Conservation (phyloP, 1,139 yeast genomes). For the Blastobotrys elegans region DNA sequence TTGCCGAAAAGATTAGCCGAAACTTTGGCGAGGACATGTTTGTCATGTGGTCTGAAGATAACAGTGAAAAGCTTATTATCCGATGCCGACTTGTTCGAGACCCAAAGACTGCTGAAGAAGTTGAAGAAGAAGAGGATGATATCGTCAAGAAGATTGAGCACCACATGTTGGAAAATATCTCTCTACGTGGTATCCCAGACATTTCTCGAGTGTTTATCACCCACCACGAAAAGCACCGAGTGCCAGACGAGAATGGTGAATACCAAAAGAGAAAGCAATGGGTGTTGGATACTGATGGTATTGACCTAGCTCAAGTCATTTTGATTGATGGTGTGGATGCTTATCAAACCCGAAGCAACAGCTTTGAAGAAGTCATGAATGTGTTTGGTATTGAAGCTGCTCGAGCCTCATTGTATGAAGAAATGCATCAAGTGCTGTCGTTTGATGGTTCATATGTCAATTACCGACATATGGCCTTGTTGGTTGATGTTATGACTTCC, state of each 20-base stretch:
- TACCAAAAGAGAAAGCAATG: conserved; percentile 87
- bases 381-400: conserved; percentile 99
- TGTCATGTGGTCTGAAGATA: conserved; percentile 99
- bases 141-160: conserved; percentile 92
- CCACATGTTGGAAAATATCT: conserved; percentile 92
- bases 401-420: conserved; percentile 86
- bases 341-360: conserved; percentile 84
- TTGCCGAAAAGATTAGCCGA: conserved; percentile 90
- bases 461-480: conserved; percentile 95
- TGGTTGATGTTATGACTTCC: conserved; percentile 98
- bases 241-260: conserved; percentile 81
- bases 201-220: conserved; percentile 87
- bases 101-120: conserved; percentile 87
- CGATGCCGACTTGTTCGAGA: conserved; percentile 99
- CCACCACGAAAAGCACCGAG: conserved; percentile 83
- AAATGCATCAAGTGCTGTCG: conserved; percentile 94
- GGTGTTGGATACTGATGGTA: conserved; percentile 99
- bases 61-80: conserved; percentile 91
- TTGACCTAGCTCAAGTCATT: conserved; percentile 91
- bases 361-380: conserved; percentile 90
- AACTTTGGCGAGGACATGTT: conserved; percentile 92
- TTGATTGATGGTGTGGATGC: conserved; percentile 93
- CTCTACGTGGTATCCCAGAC: conserved; percentile 94
- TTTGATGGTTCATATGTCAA: conserved; percentile 99
- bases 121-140: conserved; percentile 95